Conservation (phyloP, 1,284 basidiomycete species). For the Trichosporon inkin region DNA sequence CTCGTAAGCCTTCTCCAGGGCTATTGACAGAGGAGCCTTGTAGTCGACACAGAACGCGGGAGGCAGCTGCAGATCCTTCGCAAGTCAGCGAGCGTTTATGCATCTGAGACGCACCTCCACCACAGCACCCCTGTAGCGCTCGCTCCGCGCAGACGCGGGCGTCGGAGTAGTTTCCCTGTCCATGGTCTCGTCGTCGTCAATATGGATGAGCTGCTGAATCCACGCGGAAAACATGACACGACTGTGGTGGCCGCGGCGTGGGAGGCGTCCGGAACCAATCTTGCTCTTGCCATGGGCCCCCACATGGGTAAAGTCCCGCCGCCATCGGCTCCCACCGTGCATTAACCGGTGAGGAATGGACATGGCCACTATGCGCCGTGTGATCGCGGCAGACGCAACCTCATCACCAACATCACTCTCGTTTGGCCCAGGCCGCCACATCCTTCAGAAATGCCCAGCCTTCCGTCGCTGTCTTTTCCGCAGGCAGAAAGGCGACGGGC, state of each 20-base stretch:
- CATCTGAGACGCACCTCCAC: constrained; percentile 53
- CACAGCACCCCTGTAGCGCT: constrained; percentile 66
- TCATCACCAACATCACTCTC: not conserved
- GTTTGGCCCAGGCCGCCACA: not conserved
- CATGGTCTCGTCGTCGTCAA: constrained; percentile 18
- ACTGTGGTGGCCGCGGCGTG: not conserved
- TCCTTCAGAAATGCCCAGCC: constrained; percentile 14
- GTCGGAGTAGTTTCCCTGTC: constrained; percentile 46
- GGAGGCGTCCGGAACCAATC: constrained; percentile 1
- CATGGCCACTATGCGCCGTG: not conserved
- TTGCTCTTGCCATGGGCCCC: constrained; percentile 1
- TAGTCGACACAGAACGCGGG: constrained; percentile 78
- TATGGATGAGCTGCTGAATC: not conserved
- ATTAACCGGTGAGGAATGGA: constrained; percentile 2
- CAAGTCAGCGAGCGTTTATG: not conserved
- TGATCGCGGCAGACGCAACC: not conserved
- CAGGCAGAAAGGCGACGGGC: constrained; percentile 18
- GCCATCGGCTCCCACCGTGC: not conserved
- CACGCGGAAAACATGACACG: constrained; percentile 9
- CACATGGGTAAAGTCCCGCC: constrained; percentile 1
- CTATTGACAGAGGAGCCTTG: constrained; percentile 65
- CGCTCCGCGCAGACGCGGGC: constrained; percentile 53
- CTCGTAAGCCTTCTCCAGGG: constrained; percentile 80
- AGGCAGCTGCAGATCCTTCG: constrained; percentile 77
- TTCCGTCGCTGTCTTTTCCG: constrained; percentile 19